Evolutionary conservation across 768 basidiomycete species (phyloP), one percentile per base, ranked within the genome.

Genomic region (Tylopilus felleus): DNA sequence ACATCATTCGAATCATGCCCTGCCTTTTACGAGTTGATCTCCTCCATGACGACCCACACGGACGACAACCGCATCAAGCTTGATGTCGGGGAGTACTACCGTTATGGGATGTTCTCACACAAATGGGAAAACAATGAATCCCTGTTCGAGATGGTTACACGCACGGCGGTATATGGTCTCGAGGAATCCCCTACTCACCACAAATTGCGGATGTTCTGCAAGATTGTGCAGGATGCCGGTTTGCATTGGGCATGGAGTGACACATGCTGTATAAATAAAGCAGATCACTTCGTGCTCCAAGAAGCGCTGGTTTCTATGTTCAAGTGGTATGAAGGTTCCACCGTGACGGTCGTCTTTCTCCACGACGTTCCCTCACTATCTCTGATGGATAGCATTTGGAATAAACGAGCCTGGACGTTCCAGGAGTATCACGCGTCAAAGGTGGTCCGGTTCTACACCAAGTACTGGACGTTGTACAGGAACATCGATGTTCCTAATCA

Each of bases 401-500:
- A 60, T 29, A 57, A 27, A 5, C 28, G 59, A 8, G 61, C 33
- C n/a, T 64, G 25, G 55, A 58, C 57, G 4, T 45, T 33, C 8
- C 55, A 51, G 31, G 49, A 58, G 29, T 56, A 40, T 10, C 3
- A 57, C 7, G 63, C 62, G 8, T 28, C 62, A 0, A 9, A 33
- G 25, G 9, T 25, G 0, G 10, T 63, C 29, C 56, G 19, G 17
- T 64, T 64, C 33, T 63, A 55, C 31, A 42, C 25, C 0, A 22
- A 49, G 13, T 46, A 60, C 22, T 63, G 62, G 63, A 50, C 39
- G 12, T 46, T 29, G 13, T 64, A 59, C 17, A 40, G 58, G 2
- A 27, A 31, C 13, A 14, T 40, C 17, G 28, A n/a, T 23, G 4
- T 12, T n/a, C 41, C n/a, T n/a, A 49, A 59, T 21, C 58, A 58